Evolutionary conservation across 805 yeast species (phyloP), one percentile per base, ranked within the genome.

Genomic region (Brettanomyces custersianus): DNA sequence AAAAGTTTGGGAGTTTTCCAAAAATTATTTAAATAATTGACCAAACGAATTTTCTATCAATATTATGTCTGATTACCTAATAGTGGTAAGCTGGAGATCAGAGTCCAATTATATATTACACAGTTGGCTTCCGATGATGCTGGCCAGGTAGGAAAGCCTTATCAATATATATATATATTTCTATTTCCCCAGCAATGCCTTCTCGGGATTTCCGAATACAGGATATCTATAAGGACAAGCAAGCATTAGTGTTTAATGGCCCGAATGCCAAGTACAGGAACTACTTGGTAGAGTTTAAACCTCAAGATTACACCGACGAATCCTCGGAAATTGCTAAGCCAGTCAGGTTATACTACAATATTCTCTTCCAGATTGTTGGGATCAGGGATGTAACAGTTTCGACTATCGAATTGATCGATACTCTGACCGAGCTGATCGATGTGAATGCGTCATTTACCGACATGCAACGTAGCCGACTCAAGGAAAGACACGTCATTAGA

Each of bases 361-460:
- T 61, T 1, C 40, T 72, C 8, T 78, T 78, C 53, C 77, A 75
- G 49, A 68, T 82, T 2, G 60, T 77, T 2, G 70, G 70, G 43
- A 49, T 79, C 1, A 66, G 66, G 44, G 77, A 80, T 55, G 60
- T 72, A 1, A 61, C 77, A 5, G 62, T 55, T 21, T 72, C 86
- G 0, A 57, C 60, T 16, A 49, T 71, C 16, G 54, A 62, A n/a
- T 75, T 72, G 42, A 47, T 77, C 3, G 90, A 80, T 42, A 70
- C 66, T 5, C 59, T 81, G 54, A 59, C 58, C 17, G 66, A 67
- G 23, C 54, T 59, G 34, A 57, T 69, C n/a, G 77, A 80, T 46
- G 74, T 77, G 2, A 74, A 71, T 41, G 66, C 63, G n/a, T 77
- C 72, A 3, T 71, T 72, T 12, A 75, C 72, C 2, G 90, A 80